These are phyloP conservation scores for Paecilomyces formosus DNA, from an alignment of 2,329 filamentous ascomycete genomes.

Conservation along the genomic window DNA sequence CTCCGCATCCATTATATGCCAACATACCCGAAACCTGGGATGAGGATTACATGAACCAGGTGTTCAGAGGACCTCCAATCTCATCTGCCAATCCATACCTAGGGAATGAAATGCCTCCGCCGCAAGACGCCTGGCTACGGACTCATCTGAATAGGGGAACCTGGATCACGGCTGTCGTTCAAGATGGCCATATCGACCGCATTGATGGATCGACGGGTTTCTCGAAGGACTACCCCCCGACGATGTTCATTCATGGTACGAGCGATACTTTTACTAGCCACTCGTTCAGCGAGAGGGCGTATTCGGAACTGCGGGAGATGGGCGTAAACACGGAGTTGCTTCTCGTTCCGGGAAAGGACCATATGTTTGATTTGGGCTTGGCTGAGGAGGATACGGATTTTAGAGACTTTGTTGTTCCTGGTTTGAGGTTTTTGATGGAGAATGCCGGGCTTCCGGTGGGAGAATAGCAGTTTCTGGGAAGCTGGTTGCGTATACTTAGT, in stretches of 20 bases:
- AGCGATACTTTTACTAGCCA: background rate
- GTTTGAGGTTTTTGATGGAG: too few relatives aligned
- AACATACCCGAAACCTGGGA: background rate
- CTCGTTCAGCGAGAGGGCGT: too few relatives aligned
- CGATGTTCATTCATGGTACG: slow-evolving; percentile 1
- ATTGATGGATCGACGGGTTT: background rate
- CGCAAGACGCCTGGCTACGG: background rate
- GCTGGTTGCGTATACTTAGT: too few relatives aligned
- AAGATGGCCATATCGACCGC: background rate
- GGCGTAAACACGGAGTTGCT: too few relatives aligned
- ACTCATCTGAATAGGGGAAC: background rate
- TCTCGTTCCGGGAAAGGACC: too few relatives aligned
- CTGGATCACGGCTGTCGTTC: background rate
- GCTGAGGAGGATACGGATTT: too few relatives aligned
- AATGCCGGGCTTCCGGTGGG: too few relatives aligned
- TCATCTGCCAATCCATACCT: background rate
- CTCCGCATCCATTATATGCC: background rate
- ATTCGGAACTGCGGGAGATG: too few relatives aligned
- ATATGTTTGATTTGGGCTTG: too few relatives aligned
- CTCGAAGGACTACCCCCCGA: background rate
- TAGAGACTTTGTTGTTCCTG: too few relatives aligned
- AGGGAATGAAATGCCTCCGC: background rate
- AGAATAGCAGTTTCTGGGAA: too few relatives aligned
- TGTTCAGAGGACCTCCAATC: background rate
- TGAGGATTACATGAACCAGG: background rate